Evolutionary conservation across 495 filamentous ascomycete genomes (phyloP), one percentile per base, ranked within the genome.

Genomic region (Hypoxylon fuscum): DNA sequence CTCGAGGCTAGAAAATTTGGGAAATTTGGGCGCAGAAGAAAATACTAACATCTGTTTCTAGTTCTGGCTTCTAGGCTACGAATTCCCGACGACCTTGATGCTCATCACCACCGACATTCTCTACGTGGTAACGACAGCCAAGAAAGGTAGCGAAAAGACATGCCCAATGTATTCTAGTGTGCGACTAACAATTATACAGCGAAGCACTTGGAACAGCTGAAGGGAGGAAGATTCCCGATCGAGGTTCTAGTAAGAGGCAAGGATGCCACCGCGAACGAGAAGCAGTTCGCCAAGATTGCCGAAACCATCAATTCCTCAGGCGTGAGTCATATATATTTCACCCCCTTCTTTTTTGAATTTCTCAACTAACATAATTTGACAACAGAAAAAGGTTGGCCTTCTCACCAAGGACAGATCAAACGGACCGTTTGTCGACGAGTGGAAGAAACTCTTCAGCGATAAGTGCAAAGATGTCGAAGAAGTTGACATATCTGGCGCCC

Each of bases 21-120:
- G 18, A 15, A 21, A 20, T 25, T 40, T n/a, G n/a, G n/a, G 1
- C 0, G 12, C 31, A 18, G 29, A n/a, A 18, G 27, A 50, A 40
- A 12, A 49, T 48, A 44, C 40, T 68, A 14, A 64, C 62, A 52
- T 21, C 17, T 43, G 37, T 55, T 3, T 60, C 35, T 77, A 98
- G 92, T 96, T 97, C 78, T 99, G 95, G 95, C 83, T 99, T 44
- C 84, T 99, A 56, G 95, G 95, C 62, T 99, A 98, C 81, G 95
- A 99, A 72, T 99, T 99, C 68, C 95, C 95, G 38, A 92, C 95
- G 11, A 98, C 95, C 0, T 81, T 98, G 35, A 89, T 99, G 75
- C 81, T 99, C 40, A 83, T 98, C 66, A 97, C 96, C 8, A 84
- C 86, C 46, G 96, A 98, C 50, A 83, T 85, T 49, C 78, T 98